Evolutionary conservation across 768 basidiomycete species (phyloP), one percentile per base, ranked within the genome.

Genomic region (Boletus bicolor): DNA sequence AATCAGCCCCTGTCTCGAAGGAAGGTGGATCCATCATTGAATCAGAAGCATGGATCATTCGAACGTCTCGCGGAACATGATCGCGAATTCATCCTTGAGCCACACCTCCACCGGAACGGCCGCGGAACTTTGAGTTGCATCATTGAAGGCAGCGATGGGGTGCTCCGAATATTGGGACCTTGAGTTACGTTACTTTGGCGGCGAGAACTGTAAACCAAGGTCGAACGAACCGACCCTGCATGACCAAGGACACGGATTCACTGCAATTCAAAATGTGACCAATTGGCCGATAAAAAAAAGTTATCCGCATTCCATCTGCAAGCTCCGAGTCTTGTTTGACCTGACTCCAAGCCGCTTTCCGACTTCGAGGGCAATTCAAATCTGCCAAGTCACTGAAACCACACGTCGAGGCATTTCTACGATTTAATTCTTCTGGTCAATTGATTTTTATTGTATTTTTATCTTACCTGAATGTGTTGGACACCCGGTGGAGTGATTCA

Each of bases 1-100:
- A 19, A 42, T 42, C 6, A 26, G 35, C 57, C 56, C 56, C 57
- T 58, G 24, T 54, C 43, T 59, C 17, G 8, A 44, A 15, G 34
- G 5, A 19, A 19, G 19, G 19, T 19, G 19, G 19, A 19, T 30
- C 17, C 49, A 34, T 47, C 45, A 52, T 36, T 50, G 9, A 50
- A 14, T 39, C 14, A 8, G 19, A 15, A 26, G 36, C 1, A 32
- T 32, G 15, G 37, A 39, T 3, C 12, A 28, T 30, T 32, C 21
- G 38, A 53, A 53, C 17, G 3, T 14, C 14, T 37, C 36, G 54
- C 54, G 54, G 54, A 44, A 55, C 8, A 26, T 45, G 24, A 56
- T 54, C 53, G 53, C 32, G 39, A 14, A 15, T 53, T 53, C 46
- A 53, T 15, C 36, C 35, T 36, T 24, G 17, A 28, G 15, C 32